These are phyloP conservation scores for Acanthamoeba castellanii DNA, from an alignment of 208 protist species.

Conservation along the genomic window DNA sequence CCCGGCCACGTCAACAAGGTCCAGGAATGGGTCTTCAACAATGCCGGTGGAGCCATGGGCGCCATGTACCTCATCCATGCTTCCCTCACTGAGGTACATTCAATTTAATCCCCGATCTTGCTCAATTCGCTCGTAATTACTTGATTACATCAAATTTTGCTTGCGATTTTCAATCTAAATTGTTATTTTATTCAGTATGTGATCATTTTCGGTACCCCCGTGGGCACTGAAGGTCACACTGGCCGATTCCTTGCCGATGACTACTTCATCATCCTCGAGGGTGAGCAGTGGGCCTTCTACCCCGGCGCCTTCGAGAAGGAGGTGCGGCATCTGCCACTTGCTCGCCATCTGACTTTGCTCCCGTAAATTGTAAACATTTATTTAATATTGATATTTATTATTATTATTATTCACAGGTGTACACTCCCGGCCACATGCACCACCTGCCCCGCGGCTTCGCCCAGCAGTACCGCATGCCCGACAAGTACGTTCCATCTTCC, in stretches of 20 bases:
- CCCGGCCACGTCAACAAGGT: conserved; percentile 77
- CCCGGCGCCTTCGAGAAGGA: conserved; percentile 62
- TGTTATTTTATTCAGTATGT: conserved; percentile 58
- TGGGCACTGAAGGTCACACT: conserved; percentile 83
- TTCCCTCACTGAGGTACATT: conserved; percentile 76
- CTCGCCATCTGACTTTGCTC: neutral
- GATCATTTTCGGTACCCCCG: conserved; percentile 82
- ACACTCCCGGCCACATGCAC: conserved; percentile 77
- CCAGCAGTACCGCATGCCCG: conserved; percentile 79
- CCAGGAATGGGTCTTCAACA: conserved; percentile 83
- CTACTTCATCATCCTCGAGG: conserved; percentile 83
- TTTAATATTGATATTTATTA: neutral
- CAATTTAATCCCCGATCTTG: neutral
- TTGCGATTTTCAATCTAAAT: neutral
- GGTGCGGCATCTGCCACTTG: neutral
- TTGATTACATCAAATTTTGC: neutral
- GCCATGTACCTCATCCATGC: conserved; percentile 81
- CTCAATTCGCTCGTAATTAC: neutral
- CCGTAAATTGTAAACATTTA: neutral
- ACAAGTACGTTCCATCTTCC: conserved; percentile 39
- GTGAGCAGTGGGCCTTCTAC: conserved; percentile 78
- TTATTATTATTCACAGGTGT: conserved; percentile 37
- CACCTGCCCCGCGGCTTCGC: conserved; percentile 74
- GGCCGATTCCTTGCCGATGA: conserved; percentile 81
- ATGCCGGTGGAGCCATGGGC: conserved; percentile 81